Conservation (phyloP, 768 basidiomycete genomes). For the Guyanaporus albipodus region DNA sequence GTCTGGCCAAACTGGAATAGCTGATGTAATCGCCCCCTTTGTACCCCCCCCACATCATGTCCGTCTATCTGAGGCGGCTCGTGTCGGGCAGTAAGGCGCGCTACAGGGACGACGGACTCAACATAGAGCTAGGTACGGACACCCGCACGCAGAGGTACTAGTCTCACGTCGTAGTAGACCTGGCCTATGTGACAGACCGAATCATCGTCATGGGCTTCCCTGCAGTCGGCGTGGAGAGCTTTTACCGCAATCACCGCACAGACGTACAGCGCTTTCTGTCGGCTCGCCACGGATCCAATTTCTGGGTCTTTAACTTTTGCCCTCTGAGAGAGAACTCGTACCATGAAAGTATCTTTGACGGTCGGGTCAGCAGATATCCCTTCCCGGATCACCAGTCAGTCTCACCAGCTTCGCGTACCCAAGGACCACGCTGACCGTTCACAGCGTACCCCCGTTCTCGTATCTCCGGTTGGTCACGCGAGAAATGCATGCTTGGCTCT, state of each 20-base stretch:
- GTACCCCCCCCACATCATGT: conserved; percentile 35
- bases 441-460: conserved; percentile 71
- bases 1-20: background rate
- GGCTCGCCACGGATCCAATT: conserved; percentile 68
- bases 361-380: conserved; percentile 78
- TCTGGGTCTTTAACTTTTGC: conserved; percentile 89
- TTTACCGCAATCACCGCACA: conserved; percentile 75
- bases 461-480: conserved; percentile 68
- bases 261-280: conserved; percentile 77
- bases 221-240: conserved; percentile 68
- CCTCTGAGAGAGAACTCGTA: conserved; percentile 81
- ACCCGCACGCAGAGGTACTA: conserved; percentile 6
- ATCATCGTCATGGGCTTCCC: conserved; percentile 85
- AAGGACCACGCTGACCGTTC: background rate
- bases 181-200: conserved; percentile 69
- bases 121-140: conserved; percentile 66
- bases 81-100: conserved; percentile 83
- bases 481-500: conserved; percentile 73
- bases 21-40: conserved; percentile 19
- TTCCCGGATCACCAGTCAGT: conserved; percentile 89
- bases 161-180: conserved; percentile 35
- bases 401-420: conserved; percentile 48
- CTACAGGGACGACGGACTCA: conserved; percentile 61
- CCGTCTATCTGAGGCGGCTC: conserved; percentile 63
- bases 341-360: conserved; percentile 60